phyloP scores from a whole-genome alignment of 163 green algal species.

The Prototheca wickerhamii region DNA sequence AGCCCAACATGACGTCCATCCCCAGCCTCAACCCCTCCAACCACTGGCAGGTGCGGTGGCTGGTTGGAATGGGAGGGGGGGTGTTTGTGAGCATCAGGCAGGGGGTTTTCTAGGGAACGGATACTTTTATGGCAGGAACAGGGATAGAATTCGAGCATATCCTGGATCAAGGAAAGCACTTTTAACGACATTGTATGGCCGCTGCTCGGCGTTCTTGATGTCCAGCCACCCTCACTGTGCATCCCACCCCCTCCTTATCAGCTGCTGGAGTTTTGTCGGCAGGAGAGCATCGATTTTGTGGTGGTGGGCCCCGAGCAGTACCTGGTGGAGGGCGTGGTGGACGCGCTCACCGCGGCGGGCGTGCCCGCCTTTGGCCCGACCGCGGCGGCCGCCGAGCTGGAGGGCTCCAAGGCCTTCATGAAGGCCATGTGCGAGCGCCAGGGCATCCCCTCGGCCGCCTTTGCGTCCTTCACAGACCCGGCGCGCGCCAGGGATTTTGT shows the following conservation, averaged over 20 bases:
- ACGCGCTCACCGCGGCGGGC: constrained; percentile 59
- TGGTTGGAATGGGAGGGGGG: neutral
- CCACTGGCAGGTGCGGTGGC: constrained; percentile 27
- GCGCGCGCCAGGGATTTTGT: constrained; percentile 74
- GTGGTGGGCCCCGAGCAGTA: constrained; percentile 90
- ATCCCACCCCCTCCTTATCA: too few species aligned
- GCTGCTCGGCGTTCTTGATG: constrained; percentile 1
- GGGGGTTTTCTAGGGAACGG: too few species aligned
- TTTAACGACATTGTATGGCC: neutral
- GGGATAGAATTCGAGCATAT: too few species aligned
- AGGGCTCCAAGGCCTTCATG: constrained; percentile 96
- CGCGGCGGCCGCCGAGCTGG: constrained; percentile 72
- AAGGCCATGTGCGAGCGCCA: constrained; percentile 86
- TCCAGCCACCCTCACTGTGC: neutral
- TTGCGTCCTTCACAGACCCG: constrained; percentile 74
- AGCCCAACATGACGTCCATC: constrained; percentile 42
- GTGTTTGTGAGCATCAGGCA: too few species aligned
- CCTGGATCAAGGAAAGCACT: neutral
- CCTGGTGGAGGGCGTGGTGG: constrained; percentile 86
- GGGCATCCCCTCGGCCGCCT: constrained; percentile 85
- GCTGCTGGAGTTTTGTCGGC: constrained; percentile 81
- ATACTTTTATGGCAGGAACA: too few species aligned
- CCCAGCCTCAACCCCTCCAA: constrained; percentile 34
- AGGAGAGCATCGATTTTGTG: constrained; percentile 73
- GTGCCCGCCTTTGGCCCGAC: constrained; percentile 85